Percentiles rank a stretch among this genome's conserved stretches.
phyloP scores from a whole-genome alignment of 306 rosid species.

The Malus sylvestris region DNA sequence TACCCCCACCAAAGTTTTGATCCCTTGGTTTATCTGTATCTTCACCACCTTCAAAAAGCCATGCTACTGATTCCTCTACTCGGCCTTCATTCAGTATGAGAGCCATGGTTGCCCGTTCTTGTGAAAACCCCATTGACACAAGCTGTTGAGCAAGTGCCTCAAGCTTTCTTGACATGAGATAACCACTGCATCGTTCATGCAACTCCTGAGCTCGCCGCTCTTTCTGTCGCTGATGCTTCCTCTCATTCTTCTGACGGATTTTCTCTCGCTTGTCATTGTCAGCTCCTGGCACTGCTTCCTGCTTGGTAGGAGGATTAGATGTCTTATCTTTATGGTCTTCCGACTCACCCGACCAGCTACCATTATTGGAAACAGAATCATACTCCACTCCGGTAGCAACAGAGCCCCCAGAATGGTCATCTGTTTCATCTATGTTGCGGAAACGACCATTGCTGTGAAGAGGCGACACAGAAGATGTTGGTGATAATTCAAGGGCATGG shows the following conservation, averaged over 20 bases:
- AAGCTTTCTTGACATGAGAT: constrained; percentile 90
- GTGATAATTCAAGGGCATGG: constrained; percentile 58
- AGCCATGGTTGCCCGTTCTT: constrained; percentile 82
- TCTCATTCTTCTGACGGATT: constrained; percentile 90
- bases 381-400: constrained; percentile 55
- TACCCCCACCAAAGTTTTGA: constrained; percentile 40
- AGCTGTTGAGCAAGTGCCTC: constrained; percentile 87
- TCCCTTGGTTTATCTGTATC: constrained; percentile 47
- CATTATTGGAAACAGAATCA: constrained; percentile 93
- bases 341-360: constrained; percentile 98
- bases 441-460: constrained; percentile 69
- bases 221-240: constrained; percentile 96
- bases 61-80: constrained; percentile 81
- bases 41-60: constrained; percentile 75
- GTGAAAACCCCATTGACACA: constrained; percentile 87
- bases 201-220: constrained; percentile 95
- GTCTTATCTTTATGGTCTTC: constrained; percentile 84
- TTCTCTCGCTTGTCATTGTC: constrained; percentile 92
- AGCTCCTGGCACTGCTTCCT: constrained; percentile 80
- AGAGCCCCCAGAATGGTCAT: constrained; percentile 67
- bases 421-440: constrained; percentile 86
- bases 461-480: constrained; percentile 47
- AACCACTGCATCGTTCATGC: constrained; percentile 79
- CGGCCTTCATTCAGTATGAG: constrained; percentile 80
- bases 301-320: constrained; percentile 41